Base-by-base conservation (phyloP, 2,329 filamentous ascomycete genomes). In the Cercospora citrullina region DNA sequence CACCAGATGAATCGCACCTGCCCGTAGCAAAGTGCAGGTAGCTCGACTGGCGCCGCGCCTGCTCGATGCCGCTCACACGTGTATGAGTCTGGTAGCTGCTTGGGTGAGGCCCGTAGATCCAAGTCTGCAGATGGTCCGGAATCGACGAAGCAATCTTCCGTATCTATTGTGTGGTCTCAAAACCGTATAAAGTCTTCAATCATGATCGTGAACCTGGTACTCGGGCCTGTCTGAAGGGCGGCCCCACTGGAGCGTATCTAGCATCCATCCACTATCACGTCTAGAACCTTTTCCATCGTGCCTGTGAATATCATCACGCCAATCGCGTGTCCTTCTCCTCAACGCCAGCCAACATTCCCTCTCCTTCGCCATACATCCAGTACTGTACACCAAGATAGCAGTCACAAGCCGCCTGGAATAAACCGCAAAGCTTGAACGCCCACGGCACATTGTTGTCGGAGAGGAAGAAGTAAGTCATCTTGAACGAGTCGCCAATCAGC, bases 371-470 rank as follows among this genome's bases (percentile, higher is more conserved):
- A 78, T 91, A 93, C 80, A 90, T 83, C 74, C 86, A 85, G 79
- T 92, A 94, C 78, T 95, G 92, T 16, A 90, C 78, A 1, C 91
- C 92, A 57, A 95, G 83, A 71, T 91, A 89, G 60, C 84, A 80
- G 81, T 96, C 92, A 80, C 92, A 94, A 23, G 82, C 83, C 21
- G 91, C 90, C 83, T 95, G 92, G 80, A 95, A 93, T 65, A 93
- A 84, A 72, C 91, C 92, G 76, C 91, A 94, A 21, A 92, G 80
- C 82, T 94, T 94, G 80, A 95, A 96, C 1, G 90, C 88, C 85
- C 86, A 86, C 0, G 92, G 91, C 33, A 95, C 80, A 4, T 87
- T 87, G 1, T 85, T 87, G 1, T 90, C 87, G 1, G 89, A 91
- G 69, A 94, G 90, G 82, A 94, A 95, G 75, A 93, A 91, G 71